Conservation (phyloP, 1,284 basidiomycete species). For the Volvariella volvacea region DNA sequence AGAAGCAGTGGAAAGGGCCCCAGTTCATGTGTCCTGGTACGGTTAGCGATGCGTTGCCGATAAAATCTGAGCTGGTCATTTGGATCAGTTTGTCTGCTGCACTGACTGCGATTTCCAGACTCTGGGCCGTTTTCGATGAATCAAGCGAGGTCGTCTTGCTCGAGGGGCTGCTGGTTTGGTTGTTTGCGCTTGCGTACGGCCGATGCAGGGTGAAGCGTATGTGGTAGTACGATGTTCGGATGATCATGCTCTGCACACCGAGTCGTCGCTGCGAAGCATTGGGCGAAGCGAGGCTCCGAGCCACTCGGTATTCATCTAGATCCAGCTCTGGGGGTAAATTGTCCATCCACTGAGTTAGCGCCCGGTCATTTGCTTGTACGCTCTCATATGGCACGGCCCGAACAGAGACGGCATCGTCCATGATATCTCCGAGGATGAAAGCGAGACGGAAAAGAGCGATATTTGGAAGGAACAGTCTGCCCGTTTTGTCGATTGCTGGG, state of each 20-base stretch:
- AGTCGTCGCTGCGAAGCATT: conserved; percentile 49
- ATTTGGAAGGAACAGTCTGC: conserved; percentile 63
- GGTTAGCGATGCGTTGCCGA: conserved; percentile 57
- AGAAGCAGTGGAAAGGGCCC: conserved; percentile 77
- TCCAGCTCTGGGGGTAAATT: conserved; percentile 63
- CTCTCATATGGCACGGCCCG: conserved; percentile 66
- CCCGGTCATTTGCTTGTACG: conserved; percentile 63
- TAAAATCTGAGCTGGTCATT: conserved; percentile 66
- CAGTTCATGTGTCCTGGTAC: conserved; percentile 78
- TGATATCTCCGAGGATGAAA: conserved; percentile 73
- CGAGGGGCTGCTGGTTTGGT: conserved; percentile 14
- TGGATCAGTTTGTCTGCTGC: conserved; percentile 72
- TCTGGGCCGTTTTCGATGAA: conserved; percentile 43
- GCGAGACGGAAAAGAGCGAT: conserved; percentile 68
- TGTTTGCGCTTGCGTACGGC: conserved; percentile 53
- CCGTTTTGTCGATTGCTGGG: conserved; percentile 49
- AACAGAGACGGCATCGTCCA: conserved; percentile 75
- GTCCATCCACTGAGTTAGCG: conserved; percentile 66
- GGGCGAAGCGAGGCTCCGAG: conserved; percentile 57
- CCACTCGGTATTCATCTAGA: conserved; percentile 66
- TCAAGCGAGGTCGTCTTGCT: conserved; percentile 30
- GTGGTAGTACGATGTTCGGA: conserved; percentile 68
- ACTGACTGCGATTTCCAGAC: conserved; percentile 63
- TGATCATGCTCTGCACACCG: conserved; percentile 72
- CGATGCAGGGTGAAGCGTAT: conserved; percentile 78